phyloP scores from a whole-genome alignment of 1,139 yeast genomes.

The Meyerozyma sp. region DNA sequence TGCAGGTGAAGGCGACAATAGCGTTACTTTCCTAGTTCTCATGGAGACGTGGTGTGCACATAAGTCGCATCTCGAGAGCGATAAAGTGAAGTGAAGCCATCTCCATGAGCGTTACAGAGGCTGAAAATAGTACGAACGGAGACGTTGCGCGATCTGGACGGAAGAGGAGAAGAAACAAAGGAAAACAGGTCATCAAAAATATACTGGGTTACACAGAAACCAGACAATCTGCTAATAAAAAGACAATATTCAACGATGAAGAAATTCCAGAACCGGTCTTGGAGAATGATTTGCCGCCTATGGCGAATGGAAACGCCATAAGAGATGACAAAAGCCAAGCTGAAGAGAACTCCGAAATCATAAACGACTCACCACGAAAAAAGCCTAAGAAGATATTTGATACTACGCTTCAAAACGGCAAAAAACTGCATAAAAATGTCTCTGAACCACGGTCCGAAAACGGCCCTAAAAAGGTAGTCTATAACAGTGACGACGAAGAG shows the following conservation, averaged over 20 bases:
- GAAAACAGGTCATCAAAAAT: not conserved
- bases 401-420: slow-evolving; percentile 2
- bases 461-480: slow-evolving; percentile 3
- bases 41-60: not conserved
- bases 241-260: slow-evolving; percentile 2
- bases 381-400: slow-evolving; percentile 2
- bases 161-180: slow-evolving; percentile 4
- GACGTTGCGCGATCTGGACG: not conserved
- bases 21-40: no score
- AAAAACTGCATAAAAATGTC: not conserved
- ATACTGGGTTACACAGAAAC: not conserved
- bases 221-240: not conserved
- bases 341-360: slow-evolving; percentile 2
- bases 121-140: not conserved
- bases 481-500: slow-evolving; percentile 13
- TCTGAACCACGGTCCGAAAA: not conserved
- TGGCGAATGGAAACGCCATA: not conserved
- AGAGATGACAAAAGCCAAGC: not conserved
- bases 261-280: not conserved
- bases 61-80: not conserved
- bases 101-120: not conserved
- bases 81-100: not conserved
- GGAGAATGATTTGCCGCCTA: slow-evolving; percentile 1
- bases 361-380: slow-evolving; percentile 1
- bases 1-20: no score